Base-by-base conservation (phyloP, 495 filamentous ascomycete species). In the Platismatia glauca region DNA sequence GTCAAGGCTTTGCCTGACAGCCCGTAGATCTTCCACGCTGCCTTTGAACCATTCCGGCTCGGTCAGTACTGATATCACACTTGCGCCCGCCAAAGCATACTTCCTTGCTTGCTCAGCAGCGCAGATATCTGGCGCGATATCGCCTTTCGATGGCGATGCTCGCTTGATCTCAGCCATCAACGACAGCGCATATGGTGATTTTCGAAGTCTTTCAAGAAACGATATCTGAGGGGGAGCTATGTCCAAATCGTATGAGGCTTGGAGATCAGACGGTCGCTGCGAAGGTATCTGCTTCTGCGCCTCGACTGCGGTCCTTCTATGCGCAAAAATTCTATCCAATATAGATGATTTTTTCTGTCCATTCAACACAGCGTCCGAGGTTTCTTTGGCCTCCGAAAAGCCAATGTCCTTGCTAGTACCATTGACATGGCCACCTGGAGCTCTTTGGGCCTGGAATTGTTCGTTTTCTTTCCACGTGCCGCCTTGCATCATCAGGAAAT, bases 41-140 rank as follows among this genome's bases (percentile, higher is more conserved):
- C 94, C 94, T 74, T 97, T 97, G 77, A 99, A 99, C 91, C 91
- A 99, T 68, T 97, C 87, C 0, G 94, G 94, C 74, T 99, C 94
- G 0, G 94, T 99, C 59, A 99, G 83, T 16, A 99, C 95, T 15
- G 92, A 97, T 67, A 98, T 97, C 35, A 95, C 88, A 67, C 93
- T 96, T 33, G 94, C 95, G 27, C 94, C 95, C 18, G 95, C 91
- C 11, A 91, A 82, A 16, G 95, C 95, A 71, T 98, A 99, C 65
- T 86, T 88, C 59, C 88, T 84, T 52, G 94, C 94, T 75, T 99
- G 94, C 13, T 86, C 83, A 31, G 93, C 90, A 7, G 94, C 94
- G 66, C 90, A 92, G 37, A 91, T 88, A 24, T 88, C 81, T 0
- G 93, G 81, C 1, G 93, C 89, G 57, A 99, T 97, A 29, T 93